phyloP scores from a whole-genome alignment of 805 yeast genomes.

The Lipomyces yamanashiensis region DNA sequence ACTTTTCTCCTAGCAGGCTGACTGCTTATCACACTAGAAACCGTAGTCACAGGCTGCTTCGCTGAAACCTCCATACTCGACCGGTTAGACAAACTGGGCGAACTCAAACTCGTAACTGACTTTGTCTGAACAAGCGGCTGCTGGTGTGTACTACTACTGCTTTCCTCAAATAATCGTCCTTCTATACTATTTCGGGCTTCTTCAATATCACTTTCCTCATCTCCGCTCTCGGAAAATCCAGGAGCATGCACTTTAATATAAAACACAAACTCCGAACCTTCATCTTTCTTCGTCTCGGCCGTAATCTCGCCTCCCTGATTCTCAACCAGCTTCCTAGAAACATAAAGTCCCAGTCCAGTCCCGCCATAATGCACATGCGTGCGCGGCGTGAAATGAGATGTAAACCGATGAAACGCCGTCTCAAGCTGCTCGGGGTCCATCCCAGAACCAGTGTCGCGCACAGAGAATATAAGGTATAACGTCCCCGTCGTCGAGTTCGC shows the following conservation, averaged over 20 bases:
- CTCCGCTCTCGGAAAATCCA: background rate
- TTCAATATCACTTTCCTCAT: background rate
- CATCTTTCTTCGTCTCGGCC: constrained; percentile 72
- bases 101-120: background rate
- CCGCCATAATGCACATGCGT: constrained; percentile 87
- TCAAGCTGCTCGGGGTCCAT: constrained; percentile 80
- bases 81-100: constrained; percentile 1
- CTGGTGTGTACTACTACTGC: too few relatives aligned
- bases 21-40: background rate
- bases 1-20: constrained; percentile 47
- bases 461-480: constrained; percentile 56
- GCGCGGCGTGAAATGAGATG: constrained; percentile 93
- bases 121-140: background rate
- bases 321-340: constrained; percentile 85
- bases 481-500: constrained; percentile 5
- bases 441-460: constrained; percentile 92
- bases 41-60: background rate
- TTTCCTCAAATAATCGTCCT: too few relatives aligned
- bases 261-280: constrained; percentile 83
- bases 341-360: constrained; percentile 88
- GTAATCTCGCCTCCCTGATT: constrained; percentile 90
- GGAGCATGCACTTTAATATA: constrained; percentile 54
- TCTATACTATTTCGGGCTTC: background rate
- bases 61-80: background rate
- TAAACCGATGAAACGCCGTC: constrained; percentile 92